phyloP scores from a whole-genome alignment of 495 filamentous ascomycete species.

The Cairneyella variabilis region DNA sequence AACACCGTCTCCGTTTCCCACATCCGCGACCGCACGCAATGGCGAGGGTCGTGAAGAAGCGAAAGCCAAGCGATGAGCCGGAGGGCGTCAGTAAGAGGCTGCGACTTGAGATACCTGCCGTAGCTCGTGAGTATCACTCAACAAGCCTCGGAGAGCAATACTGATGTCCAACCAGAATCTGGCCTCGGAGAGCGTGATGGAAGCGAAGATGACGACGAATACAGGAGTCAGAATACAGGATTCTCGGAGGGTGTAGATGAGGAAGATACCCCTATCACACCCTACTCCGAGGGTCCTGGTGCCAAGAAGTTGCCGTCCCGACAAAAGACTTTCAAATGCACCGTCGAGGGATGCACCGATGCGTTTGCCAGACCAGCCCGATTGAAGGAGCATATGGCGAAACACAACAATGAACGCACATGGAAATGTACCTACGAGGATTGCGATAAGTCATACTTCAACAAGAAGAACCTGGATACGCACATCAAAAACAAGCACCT shows the following conservation, averaged over 20 bases:
- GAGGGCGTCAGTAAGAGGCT: slow-evolving; percentile 10
- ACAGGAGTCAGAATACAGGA: slow-evolving; percentile 29
- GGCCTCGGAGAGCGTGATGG: slow-evolving; percentile 7
- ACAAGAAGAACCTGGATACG: slow-evolving; percentile 74
- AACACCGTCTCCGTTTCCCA: no score
- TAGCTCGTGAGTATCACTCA: not conserved
- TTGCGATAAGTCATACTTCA: slow-evolving; percentile 79
- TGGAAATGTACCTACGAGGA: slow-evolving; percentile 61
- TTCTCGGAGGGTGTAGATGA: slow-evolving; percentile 41
- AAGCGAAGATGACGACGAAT: slow-evolving; percentile 13
- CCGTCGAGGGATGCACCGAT: slow-evolving; percentile 65
- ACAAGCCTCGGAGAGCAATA: not conserved
- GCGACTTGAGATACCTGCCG: slow-evolving; percentile 4
- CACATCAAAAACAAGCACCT: slow-evolving; percentile 82
- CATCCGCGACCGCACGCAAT: no score
- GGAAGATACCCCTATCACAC: slow-evolving; percentile 46
- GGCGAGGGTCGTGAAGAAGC: slow-evolving; percentile 12
- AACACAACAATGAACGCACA: slow-evolving; percentile 75
- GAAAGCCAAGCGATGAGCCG: slow-evolving; percentile 11
- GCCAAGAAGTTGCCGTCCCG: slow-evolving; percentile 62
- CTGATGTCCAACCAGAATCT: slow-evolving; percentile 8
- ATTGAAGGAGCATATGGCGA: slow-evolving; percentile 70
- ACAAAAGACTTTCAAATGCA: slow-evolving; percentile 69
- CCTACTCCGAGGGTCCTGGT: slow-evolving; percentile 48
- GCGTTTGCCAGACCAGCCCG: slow-evolving; percentile 85